Conservation (phyloP, 2,329 filamentous ascomycete species). For the Neonectria hederae region DNA sequence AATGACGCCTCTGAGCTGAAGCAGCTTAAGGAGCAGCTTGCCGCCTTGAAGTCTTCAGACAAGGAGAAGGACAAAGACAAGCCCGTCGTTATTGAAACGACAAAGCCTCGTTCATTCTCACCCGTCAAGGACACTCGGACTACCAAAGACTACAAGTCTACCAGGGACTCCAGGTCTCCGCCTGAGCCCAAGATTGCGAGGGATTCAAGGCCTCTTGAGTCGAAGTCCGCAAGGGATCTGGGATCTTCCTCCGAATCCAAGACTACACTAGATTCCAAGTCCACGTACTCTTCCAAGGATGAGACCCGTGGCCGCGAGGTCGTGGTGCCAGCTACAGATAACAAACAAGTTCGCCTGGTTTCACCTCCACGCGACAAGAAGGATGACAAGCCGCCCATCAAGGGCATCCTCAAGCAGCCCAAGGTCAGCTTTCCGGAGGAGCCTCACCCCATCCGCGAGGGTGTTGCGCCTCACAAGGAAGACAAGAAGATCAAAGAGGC, state of each 20-base stretch:
- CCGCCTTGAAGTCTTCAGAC: constrained; percentile 50
- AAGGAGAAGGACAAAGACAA: constrained; percentile 38
- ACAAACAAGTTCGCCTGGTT: constrained; percentile 72
- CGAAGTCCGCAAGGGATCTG: constrained; percentile 21
- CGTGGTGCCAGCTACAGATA: constrained; percentile 46
- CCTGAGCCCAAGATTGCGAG: constrained; percentile 20
- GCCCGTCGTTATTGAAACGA: constrained; percentile 38
- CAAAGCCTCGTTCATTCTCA: constrained; percentile 38
- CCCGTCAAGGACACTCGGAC: constrained; percentile 18
- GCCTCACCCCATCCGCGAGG: constrained; percentile 82
- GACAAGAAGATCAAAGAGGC: constrained; percentile 77
- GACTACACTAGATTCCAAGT: constrained; percentile 26
- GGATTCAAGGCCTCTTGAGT: not conserved
- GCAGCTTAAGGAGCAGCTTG: constrained; percentile 61
- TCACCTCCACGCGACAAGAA: constrained; percentile 72
- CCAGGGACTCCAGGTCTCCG: constrained; percentile 15
- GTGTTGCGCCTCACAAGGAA: constrained; percentile 93
- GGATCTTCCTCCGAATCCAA: constrained; percentile 26
- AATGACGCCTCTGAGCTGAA: constrained; percentile 61
- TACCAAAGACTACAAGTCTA: constrained; percentile 11
- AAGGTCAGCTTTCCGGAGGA: constrained; percentile 88
- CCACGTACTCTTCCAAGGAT: constrained; percentile 35
- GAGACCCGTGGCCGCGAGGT: constrained; percentile 56
- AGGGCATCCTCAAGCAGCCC: constrained; percentile 86
- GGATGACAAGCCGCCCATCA: constrained; percentile 78